Conservation (phyloP, 1,284 basidiomycete species). For the Leccinum fuscescens region DNA sequence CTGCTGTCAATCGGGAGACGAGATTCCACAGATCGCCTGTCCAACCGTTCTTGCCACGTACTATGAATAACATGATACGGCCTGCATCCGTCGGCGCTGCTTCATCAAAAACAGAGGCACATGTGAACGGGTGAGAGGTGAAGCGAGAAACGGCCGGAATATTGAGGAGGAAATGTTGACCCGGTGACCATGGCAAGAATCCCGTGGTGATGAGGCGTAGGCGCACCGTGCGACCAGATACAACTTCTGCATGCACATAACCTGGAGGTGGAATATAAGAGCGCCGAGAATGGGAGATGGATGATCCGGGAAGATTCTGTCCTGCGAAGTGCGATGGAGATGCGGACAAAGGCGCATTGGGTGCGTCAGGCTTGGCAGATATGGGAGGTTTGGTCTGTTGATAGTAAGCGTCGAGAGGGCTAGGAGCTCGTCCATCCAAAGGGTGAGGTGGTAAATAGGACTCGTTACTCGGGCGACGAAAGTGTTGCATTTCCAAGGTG, state of each 20-base stretch:
- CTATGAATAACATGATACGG: constrained; percentile 67
- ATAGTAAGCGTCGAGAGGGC: no score
- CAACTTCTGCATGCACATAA: constrained; percentile 73
- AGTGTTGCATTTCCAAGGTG: constrained; percentile 27
- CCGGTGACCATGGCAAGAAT: constrained; percentile 70
- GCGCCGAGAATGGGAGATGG: background rate
- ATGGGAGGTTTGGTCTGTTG: background rate
- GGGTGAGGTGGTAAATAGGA: no score
- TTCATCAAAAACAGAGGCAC: constrained; percentile 65
- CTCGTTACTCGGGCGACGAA: no score
- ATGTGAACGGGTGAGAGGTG: constrained; percentile 82
- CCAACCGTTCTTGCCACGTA: constrained; percentile 78
- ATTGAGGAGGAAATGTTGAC: constrained; percentile 76
- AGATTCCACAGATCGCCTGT: constrained; percentile 73
- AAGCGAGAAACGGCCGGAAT: constrained; percentile 69
- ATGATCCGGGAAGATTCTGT: constrained; percentile 3
- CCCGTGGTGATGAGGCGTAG: constrained; percentile 66
- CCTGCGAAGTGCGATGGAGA: background rate
- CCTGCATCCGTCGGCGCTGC: constrained; percentile 43
- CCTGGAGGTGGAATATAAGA: constrained; percentile 58
- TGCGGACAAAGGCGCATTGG: background rate
- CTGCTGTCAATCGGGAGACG: constrained; percentile 39
- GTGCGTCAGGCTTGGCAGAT: background rate
- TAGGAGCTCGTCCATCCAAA: no score
- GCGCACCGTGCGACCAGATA: constrained; percentile 78